Evolutionary conservation across 768 basidiomycete species (phyloP).

Genomic region (Cytidiella melzeri): DNA sequence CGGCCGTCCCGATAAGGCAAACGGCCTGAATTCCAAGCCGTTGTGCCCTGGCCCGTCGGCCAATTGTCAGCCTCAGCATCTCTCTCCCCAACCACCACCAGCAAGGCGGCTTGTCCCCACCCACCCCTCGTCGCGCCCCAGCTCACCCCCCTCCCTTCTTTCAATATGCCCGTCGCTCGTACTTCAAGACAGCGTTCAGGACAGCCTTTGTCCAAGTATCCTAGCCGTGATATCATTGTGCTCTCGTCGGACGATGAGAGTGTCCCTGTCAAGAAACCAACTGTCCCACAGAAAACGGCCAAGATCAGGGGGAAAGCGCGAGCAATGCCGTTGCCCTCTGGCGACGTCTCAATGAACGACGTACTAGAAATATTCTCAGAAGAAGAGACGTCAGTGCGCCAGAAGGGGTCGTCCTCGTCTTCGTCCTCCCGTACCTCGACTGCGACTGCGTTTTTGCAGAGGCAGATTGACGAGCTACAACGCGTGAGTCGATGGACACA

Average conservation of each 20-base stretch:
- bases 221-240: constrained; percentile 11
- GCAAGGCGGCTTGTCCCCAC: not conserved
- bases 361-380: constrained; percentile 7
- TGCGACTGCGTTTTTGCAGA: not conserved
- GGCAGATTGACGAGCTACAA: not conserved
- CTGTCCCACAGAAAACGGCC: not conserved
- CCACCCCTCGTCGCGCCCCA: not conserved
- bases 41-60: too few relatives aligned
- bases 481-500: not conserved
- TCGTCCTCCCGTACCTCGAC: not conserved
- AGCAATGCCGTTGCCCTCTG: not conserved
- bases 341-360: too few relatives aligned
- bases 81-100: not conserved
- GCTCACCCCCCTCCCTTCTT: not conserved
- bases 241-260: constrained; percentile 21
- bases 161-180: constrained; percentile 2
- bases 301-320: not conserved
- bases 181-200: constrained; percentile 6
- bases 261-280: constrained; percentile 2
- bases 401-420: not conserved
- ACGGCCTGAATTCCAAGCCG: too few relatives aligned
- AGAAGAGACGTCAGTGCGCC: constrained; percentile 1
- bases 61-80: too few relatives aligned
- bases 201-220: constrained; percentile 3
- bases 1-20: too few relatives aligned